Base-by-base conservation (phyloP, 139 green algal species). In the Picochlorum costavermella region DNA sequence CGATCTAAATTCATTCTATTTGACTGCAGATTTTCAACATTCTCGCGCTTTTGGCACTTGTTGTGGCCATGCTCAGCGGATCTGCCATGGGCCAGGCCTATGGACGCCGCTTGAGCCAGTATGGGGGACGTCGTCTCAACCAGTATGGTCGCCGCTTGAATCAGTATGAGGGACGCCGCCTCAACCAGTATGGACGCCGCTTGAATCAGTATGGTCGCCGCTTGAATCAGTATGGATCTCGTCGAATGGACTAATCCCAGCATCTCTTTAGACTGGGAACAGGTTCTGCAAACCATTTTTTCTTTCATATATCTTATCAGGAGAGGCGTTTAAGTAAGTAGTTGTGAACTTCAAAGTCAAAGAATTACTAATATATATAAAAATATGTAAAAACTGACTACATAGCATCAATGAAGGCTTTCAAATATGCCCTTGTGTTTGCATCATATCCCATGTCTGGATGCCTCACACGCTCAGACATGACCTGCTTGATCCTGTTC, bases 401-500 rank as follows among this genome's bases (percentile, higher is more conserved):
- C 57, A 76, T 69, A 28, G 17, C 33, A 43, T 74, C 60, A 14
- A 78, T 74, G 45, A 78, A 69, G 16, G 71, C 71, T 53, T 74
- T 79, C 33, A 79, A 40, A 48, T 77, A 12, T 23, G 57, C 30
- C 36, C 62, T 29, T 1, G 70, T 23, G 2, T 63, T n/a, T 8
- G 57, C 46, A 40, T 79, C 68, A 40, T 40, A 40, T 13, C 33
- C 33, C 46, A 28, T 23, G 14, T 77, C 33, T 33, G 78, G 69
- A 53, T 77, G 65, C 2, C 10, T 65, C 11, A 72, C 31, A 37
- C 70, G 60, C 49, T 76, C 68, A 3, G 26, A 31, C 28, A 63
- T 59, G 36, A 77, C 71, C n/a, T 60, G 56, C 59, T 79, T 79
- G 43, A 79, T 79, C 14, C 71, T 50, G 43, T 69, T 69, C 78